Evolutionary conservation across 257 asterid genomes (phyloP).

Genomic region (Euphrasia confusa): DNA sequence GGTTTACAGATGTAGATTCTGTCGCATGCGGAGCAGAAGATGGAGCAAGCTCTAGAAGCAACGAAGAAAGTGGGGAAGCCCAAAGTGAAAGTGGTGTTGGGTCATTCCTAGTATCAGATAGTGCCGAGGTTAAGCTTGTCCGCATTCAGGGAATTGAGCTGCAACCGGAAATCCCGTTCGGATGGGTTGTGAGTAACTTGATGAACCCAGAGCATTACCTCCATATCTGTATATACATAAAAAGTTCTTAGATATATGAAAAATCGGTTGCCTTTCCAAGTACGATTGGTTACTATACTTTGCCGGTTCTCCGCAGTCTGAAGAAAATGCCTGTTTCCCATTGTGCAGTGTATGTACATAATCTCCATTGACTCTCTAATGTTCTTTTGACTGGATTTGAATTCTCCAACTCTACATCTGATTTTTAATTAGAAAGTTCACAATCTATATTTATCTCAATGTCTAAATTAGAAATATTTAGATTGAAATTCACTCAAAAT

Average conservation of each 20-base stretch:
- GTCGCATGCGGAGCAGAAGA: slow-evolving; percentile 30
- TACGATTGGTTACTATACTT: not conserved
- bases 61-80: slow-evolving; percentile 36
- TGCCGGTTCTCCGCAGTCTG: slow-evolving; percentile 1
- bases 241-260: slow-evolving; percentile 38
- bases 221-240: slow-evolving; percentile 79
- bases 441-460: too few relatives aligned
- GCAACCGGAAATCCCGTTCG: slow-evolving; percentile 73
- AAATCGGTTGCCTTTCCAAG: slow-evolving; percentile 3
- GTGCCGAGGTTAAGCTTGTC: slow-evolving; percentile 57
- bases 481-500: too few relatives aligned
- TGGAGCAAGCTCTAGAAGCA: slow-evolving; percentile 32
- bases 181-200: slow-evolving; percentile 91
- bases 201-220: slow-evolving; percentile 90
- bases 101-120: slow-evolving; percentile 28
- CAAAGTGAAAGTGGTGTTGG: slow-evolving; percentile 20
- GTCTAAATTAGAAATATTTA: too few relatives aligned
- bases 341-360: not conserved
- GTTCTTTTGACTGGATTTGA: too few relatives aligned
- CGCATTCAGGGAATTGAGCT: slow-evolving; percentile 96
- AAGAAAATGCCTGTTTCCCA: not conserved
- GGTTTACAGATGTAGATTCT: slow-evolving; percentile 32
- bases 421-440: too few relatives aligned
- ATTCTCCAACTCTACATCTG: too few relatives aligned
- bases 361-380: too few relatives aligned